These are phyloP conservation scores for Globisporangium mamillatum DNA, from an alignment of 352 stramenopile species.

Conservation along the genomic window DNA sequence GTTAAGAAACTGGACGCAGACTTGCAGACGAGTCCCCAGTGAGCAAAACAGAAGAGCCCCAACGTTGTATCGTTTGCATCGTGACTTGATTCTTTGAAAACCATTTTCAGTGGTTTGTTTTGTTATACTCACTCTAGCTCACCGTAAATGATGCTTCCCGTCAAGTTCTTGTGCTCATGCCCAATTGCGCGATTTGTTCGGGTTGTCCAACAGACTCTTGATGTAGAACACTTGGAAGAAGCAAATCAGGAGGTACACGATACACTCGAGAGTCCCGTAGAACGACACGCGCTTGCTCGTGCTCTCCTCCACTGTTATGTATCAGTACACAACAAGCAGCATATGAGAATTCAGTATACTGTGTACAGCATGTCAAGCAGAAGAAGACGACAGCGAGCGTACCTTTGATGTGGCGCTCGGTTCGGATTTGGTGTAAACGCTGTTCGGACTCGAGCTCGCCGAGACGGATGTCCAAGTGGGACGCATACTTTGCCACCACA, in stretches of 20 bases:
- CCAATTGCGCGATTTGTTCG: slow-evolving; percentile 49
- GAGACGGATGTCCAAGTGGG: slow-evolving; percentile 73
- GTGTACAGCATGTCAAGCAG: not conserved
- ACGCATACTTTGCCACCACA: slow-evolving; percentile 78
- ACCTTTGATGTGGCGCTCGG: slow-evolving; percentile 76
- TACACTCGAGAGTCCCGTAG: slow-evolving; percentile 67
- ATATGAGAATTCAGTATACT: not conserved
- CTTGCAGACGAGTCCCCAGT: slow-evolving; percentile 28
- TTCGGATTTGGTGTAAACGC: slow-evolving; percentile 70
- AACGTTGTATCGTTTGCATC: not conserved
- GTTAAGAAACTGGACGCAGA: slow-evolving; percentile 55
- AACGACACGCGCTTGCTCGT: slow-evolving; percentile 78
- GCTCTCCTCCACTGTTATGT: slow-evolving; percentile 55
- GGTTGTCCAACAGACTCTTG: slow-evolving; percentile 61
- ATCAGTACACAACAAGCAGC: not conserved
- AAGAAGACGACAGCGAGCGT: not conserved
- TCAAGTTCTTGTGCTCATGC: slow-evolving; percentile 15
- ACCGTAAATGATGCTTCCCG: not conserved
- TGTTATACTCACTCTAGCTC: not conserved
- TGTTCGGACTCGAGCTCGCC: slow-evolving; percentile 78
- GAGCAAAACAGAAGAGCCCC: not conserved
- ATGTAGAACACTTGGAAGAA: slow-evolving; percentile 80
- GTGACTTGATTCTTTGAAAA: not conserved
- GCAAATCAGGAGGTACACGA: slow-evolving; percentile 67
- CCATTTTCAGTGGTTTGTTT: not conserved